Evolutionary conservation across 352 stramenopile genomes (phyloP), one percentile per base, ranked within the genome.

Genomic region (Phytophthora ramorum): DNA sequence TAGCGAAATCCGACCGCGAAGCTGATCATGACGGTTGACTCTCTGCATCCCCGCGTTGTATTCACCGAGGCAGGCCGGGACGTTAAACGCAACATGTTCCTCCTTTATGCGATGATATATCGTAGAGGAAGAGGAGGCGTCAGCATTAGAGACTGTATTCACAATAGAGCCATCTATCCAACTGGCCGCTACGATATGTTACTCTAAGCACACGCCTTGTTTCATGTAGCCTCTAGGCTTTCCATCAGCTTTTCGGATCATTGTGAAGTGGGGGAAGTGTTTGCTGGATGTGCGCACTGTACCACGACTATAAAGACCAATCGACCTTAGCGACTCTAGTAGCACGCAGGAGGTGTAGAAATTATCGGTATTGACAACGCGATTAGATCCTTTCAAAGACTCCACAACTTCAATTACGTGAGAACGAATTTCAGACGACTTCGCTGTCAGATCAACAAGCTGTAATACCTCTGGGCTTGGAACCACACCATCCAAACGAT

Each of bases 291-390:
- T 37, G 10, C 6, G 30, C 30, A 37, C 30, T 10, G 30, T 37
- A 3, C 30, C 30, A 13, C 30, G 30, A 13, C 30, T 7, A 37
- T 37, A 37, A 13, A 37, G 30, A 37, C 30, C 30, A 13, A 37
- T 37, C 10, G 30, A 37, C 30, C 30, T 37, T 13, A 37, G 30
- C 7, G 7, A 13, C 6, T 37, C 30, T 13, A 37, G 10, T 13
- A 37, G 30, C 10, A 37, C 1, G 10, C 30, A 52, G 1, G 68
- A 80, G 0, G 68, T 77, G 38, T 80, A 80, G 40, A 64, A 77
- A 47, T 77, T 76, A 43, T 80, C 68, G 2, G 43, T 63, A 24
- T 71, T 71, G 28, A 78, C 48, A 22, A 78, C 56, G 2, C 69
- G 49, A 4, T 44, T 45, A 0, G 58, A 57, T 8, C 46, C 30